phyloP scores from a whole-genome alignment of 495 filamentous ascomycete genomes.

The Xylaria telfairii region DNA sequence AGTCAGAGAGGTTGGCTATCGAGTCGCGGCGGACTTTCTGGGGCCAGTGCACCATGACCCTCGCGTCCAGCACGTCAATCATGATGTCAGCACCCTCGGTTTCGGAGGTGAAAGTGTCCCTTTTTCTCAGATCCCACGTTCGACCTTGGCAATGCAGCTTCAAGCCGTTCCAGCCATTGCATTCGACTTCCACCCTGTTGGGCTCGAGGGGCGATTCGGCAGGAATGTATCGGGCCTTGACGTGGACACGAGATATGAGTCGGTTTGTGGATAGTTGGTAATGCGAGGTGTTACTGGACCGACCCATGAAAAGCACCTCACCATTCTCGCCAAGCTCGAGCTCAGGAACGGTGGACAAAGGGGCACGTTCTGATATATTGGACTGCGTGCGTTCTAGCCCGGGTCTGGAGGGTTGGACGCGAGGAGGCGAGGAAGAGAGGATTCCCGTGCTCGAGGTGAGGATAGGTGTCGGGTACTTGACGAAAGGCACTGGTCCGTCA shows the following conservation, averaged over 20 bases:
- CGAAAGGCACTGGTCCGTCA: slow-evolving; percentile 47
- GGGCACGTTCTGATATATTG: slow-evolving; percentile 79
- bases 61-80: slow-evolving; percentile 91
- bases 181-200: slow-evolving; percentile 81
- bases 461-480: slow-evolving; percentile 86
- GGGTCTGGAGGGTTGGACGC: slow-evolving; percentile 60
- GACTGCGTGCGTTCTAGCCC: slow-evolving; percentile 62
- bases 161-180: slow-evolving; percentile 93
- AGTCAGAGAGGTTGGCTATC: slow-evolving; percentile 67
- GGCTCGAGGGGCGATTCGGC: slow-evolving; percentile 65
- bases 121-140: slow-evolving; percentile 84
- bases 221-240: slow-evolving; percentile 83
- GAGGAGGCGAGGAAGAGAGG: slow-evolving; percentile 84
- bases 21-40: slow-evolving; percentile 64
- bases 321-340: slow-evolving; percentile 83
- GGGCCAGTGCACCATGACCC: slow-evolving; percentile 90
- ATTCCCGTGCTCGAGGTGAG: slow-evolving; percentile 94
- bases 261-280: slow-evolving; percentile 91
- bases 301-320: slow-evolving; percentile 81
- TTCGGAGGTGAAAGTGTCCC: slow-evolving; percentile 88
- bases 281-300: slow-evolving; percentile 90
- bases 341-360: slow-evolving; percentile 79
- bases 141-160: slow-evolving; percentile 91
- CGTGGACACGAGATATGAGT: slow-evolving; percentile 89
- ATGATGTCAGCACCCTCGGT: slow-evolving; percentile 91